Evolutionary conservation across 495 filamentous ascomycete genomes (phyloP), one percentile per base, ranked within the genome.

Genomic region (Neurospora sp.): DNA sequence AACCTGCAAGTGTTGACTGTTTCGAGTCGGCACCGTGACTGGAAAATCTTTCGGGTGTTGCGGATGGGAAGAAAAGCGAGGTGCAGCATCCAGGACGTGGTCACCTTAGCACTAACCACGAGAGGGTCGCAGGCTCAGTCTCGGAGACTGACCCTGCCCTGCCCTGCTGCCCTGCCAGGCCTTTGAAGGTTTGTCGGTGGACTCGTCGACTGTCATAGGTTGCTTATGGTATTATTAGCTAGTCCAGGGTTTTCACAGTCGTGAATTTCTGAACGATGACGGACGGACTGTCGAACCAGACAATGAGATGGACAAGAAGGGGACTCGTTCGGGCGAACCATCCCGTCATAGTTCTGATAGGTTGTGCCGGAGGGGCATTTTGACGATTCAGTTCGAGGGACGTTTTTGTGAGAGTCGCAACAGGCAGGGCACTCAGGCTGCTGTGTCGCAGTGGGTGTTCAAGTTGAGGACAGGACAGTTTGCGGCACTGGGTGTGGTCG

Each of bases 401-500:
- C 42, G 41, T 49, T 69, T 62, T 38, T 4, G 16, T 40, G 20
- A 60, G 35, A 42, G 23, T 31, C 20, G 14, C 5, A 31, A 16
- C 9, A 46, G 71, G 70, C 40, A 37, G 23, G 27, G 39, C 37
- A n/a, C n/a, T n/a, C n/a, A 42, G 16, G 41, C 46, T 31, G 20
- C 71, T 60, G 39, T 39, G 35, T 72, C 54, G n/a, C 18, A 20
- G 20, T 66, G 41, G 31, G 16, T 35, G 41, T 54, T 54, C 44
- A 35, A n/a, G 18, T 18, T 46, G 23, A 11, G 27, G 40, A 71
- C 69, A 69, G 71, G 46, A 74, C 71, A 75, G 80, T 78, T 77
- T 80, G 70, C 79, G 78, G 78, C 79, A 79, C 77, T 78, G 79
- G 76, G 74, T 77, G 76, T 72, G 73, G 75, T 74, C 66, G 70